Base-by-base conservation (phyloP, 305 asterid species). In the Fraxinus paxiana region DNA sequence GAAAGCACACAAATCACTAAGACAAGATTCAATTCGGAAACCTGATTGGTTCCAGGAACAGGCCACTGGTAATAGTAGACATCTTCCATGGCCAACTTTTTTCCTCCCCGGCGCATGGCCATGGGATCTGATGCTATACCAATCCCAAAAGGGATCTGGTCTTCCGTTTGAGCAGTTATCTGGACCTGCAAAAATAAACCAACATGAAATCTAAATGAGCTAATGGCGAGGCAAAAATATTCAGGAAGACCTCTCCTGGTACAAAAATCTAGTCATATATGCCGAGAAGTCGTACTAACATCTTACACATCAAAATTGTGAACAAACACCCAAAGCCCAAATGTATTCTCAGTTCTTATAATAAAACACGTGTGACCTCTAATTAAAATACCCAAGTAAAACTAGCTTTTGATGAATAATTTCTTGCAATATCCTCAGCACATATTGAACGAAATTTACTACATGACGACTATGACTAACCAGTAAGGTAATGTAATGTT, bases 21-120 rank as follows among this genome's bases (percentile, higher is more conserved):
- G 80, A 82, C 73, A 59, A 65, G 54, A 51, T 77, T 37, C 76
- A 76, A 86, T 74, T 82, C 48, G 74, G 80, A 81, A 86, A 96
- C 99, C 98, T 96, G 93, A 87, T 92, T 92, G 22, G 82, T 84
- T 88, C 97, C 98, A 41, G 92, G 92, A 87, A 96, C 89, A 79
- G 99, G 98, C 99, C 99, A 96, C 72, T 87, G 92, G 92, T 90
- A 93, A 89, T 90, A 94, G 85, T 90, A 88, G 82, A 93, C 96
- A 88, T 96, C 99, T 90, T 96, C 99, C 99, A 96, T 96, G 41
- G 98, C 92, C 86, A 96, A 82, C 86, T 93, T 92, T 85, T 90
- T 96, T 73, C 90, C 98, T 89, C 98, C 99, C 85, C 97, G 89
- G 48, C 98, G 98, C 81, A 90, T 75, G 48, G 98, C 90, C 99